Evolutionary conservation across 345 rosid genomes (phyloP).

Genomic region (Cardamine occulta): DNA sequence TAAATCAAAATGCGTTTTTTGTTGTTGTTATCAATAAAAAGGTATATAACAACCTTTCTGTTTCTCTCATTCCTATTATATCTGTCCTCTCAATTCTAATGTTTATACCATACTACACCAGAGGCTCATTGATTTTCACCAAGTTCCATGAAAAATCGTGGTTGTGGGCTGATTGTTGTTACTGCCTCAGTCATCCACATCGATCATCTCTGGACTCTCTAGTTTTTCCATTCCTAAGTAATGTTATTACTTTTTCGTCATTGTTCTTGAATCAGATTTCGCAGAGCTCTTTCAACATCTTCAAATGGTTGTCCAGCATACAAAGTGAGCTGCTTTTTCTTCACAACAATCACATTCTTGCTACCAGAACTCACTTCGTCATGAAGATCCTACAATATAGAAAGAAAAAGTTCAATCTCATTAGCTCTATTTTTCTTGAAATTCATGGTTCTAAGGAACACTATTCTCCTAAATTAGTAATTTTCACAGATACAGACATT

Average conservation of each 20-base stretch:
- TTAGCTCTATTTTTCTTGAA: too few relatives aligned
- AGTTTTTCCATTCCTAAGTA: conserved; percentile 9
- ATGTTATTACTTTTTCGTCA: neutral
- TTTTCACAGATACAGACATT: neutral
- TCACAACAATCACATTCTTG: conserved; percentile 63
- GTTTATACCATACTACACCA: neutral
- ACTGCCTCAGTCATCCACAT: conserved; percentile 10
- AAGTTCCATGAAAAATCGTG: neutral
- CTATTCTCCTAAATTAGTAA: neutral
- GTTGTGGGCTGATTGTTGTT: neutral
- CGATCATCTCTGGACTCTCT: neutral
- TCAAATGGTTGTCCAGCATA: conserved; percentile 78
- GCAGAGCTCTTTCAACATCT: conserved; percentile 70
- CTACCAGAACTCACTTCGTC: conserved; percentile 52
- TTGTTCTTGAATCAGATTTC: conserved; percentile 52
- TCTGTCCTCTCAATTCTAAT: neutral
- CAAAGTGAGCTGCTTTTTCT: conserved; percentile 74
- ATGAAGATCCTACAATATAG: conserved; percentile 59
- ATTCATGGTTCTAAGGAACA: neutral
- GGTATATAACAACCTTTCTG: too few relatives aligned
- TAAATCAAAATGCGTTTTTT: too few relatives aligned
- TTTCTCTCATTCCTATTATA: neutral
- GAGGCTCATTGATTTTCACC: conserved; percentile 12
- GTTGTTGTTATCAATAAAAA: too few relatives aligned
- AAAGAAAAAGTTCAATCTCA: neutral